Conservation (phyloP, 805 yeast genomes). For the Lachancea fermentati region DNA sequence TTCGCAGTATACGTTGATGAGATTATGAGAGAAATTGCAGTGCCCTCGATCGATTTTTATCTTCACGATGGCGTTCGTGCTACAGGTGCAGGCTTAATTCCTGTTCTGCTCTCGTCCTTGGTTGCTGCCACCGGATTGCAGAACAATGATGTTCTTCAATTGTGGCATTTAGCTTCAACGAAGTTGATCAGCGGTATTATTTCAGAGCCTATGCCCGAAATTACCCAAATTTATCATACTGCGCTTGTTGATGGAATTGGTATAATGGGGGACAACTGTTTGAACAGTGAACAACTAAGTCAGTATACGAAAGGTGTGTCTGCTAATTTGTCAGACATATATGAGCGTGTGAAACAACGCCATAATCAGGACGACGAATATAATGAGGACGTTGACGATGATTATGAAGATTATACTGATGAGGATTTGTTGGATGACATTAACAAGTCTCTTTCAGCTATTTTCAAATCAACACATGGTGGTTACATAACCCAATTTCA, state of each 20-base stretch:
- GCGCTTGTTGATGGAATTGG: conserved; percentile 63
- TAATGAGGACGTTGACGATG: conserved; percentile 82
- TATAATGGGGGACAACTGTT: conserved; percentile 58
- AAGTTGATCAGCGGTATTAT: conserved; percentile 63
- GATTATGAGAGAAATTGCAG: conserved; percentile 67
- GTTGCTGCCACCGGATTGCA: conserved; percentile 42
- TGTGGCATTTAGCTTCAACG: conserved; percentile 68
- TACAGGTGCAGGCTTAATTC: conserved; percentile 80
- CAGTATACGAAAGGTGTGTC: conserved; percentile 55
- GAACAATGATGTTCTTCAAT: conserved; percentile 53
- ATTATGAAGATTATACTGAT: conserved; percentile 76
- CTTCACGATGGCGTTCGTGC: conserved; percentile 92
- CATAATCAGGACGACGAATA: conserved; percentile 78
- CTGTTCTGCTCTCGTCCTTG: conserved; percentile 67
- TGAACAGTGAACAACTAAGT: conserved; percentile 49
- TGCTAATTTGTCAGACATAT: conserved; percentile 58
- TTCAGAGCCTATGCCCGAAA: conserved; percentile 78
- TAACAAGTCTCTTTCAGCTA: conserved; percentile 63
- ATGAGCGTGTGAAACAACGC: conserved; percentile 64
- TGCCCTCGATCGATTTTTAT: conserved; percentile 87
- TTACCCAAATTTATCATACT: conserved; percentile 70
- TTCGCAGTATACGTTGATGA: conserved; percentile 81
- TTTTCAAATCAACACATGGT: conserved; percentile 58
- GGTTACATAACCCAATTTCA: conserved; percentile 63
- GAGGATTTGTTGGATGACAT: conserved; percentile 87